These are phyloP conservation scores for Suaeda aralocaspica DNA, from an alignment of 148 eudicot species.

Conservation along the genomic window DNA sequence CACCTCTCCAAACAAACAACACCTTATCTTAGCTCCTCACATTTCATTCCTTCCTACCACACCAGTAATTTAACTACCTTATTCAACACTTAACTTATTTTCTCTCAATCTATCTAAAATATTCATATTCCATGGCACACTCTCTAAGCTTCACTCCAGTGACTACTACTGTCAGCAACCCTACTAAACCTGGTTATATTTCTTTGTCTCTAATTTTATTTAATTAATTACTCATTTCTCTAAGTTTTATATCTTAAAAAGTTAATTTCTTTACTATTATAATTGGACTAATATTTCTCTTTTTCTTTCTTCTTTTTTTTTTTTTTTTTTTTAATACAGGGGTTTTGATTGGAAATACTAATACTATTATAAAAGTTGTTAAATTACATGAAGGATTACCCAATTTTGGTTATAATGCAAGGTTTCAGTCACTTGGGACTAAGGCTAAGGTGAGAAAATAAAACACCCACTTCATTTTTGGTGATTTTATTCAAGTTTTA, in stretches of 20 bases:
- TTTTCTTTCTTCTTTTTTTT: not conserved
- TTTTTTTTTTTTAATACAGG: constrained; percentile 17
- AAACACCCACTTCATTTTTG: not conserved
- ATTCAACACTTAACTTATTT: not conserved
- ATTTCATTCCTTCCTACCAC: constrained; percentile 12
- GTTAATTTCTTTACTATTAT: not conserved
- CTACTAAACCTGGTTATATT: constrained; percentile 33
- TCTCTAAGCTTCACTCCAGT: constrained; percentile 26
- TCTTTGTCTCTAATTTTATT: constrained; percentile 18
- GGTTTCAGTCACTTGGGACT: constrained; percentile 35
- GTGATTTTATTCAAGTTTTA: too few relatives aligned
- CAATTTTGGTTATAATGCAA: constrained; percentile 17
- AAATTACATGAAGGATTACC: constrained; percentile 23
- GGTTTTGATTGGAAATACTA: constrained; percentile 19
- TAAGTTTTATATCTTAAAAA: not conserved
- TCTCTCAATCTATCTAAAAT: constrained; percentile 6
- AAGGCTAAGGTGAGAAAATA: constrained; percentile 23
- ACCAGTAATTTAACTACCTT: not conserved
- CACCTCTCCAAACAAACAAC: not conserved
- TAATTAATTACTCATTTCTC: not conserved
- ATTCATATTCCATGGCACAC: constrained; percentile 27
- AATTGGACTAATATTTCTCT: not conserved
- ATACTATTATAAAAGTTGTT: constrained; percentile 19
- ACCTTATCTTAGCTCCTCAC: constrained; percentile 17
- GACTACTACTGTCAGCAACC: constrained; percentile 25